These are phyloP conservation scores for Scleromitrula shiraiana DNA, from an alignment of 2,329 filamentous ascomycete genomes.

Conservation along the genomic window DNA sequence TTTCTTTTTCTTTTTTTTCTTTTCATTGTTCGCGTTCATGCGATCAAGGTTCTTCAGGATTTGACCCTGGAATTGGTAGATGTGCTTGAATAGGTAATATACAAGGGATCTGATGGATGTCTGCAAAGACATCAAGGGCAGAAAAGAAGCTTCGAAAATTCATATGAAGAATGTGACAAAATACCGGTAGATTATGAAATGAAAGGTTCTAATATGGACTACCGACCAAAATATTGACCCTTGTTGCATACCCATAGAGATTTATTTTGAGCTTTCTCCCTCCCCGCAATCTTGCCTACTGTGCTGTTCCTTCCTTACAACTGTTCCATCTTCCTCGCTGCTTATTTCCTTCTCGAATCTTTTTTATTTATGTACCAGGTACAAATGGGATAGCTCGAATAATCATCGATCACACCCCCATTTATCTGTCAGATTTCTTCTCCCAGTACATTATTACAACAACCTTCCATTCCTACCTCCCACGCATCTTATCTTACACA, in stretches of 20 bases:
- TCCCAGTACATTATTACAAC: not conserved
- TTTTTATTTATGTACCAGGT: not conserved
- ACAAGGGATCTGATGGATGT: not conserved
- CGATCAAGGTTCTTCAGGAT: too few relatives aligned
- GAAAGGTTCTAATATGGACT: too few relatives aligned
- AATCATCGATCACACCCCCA: slow-evolving; percentile 5
- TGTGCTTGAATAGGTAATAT: too few relatives aligned
- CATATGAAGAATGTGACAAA: not conserved
- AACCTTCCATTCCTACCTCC: not conserved
- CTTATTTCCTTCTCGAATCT: slow-evolving; percentile 3
- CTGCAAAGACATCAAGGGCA: too few relatives aligned
- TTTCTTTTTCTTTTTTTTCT: not conserved
- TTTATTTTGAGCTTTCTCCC: not conserved
- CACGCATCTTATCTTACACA: not conserved
- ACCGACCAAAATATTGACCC: too few relatives aligned
- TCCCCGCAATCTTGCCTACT: slow-evolving; percentile 8
- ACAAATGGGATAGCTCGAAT: not conserved
- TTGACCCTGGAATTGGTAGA: too few relatives aligned
- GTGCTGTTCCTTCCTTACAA: not conserved
- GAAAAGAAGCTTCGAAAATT: too few relatives aligned
- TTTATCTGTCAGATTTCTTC: not conserved
- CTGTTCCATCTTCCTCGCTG: not conserved
- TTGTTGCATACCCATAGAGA: not conserved
- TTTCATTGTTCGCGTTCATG: not conserved
- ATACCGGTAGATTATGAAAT: too few relatives aligned